phyloP scores from a whole-genome alignment of 1,284 basidiomycete species.

The Malassezia japonica region DNA sequence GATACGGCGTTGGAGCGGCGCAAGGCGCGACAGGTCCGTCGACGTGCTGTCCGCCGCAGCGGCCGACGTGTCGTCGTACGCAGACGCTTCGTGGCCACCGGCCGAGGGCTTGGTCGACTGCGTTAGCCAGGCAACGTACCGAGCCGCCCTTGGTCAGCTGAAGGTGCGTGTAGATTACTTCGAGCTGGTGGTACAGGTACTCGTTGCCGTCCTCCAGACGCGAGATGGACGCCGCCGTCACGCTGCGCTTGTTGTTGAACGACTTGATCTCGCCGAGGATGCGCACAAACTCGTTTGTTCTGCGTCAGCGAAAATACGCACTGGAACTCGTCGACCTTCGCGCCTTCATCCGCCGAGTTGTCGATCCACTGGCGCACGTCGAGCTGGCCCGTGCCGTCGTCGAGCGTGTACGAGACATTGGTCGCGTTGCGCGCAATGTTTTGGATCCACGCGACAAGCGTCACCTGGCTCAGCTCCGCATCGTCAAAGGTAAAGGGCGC shows the following conservation, averaged over 20 bases:
- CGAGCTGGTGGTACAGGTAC: slow-evolving; percentile 66
- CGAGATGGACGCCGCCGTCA: slow-evolving; percentile 52
- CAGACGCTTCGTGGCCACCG: background rate
- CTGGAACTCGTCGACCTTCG: slow-evolving; percentile 31
- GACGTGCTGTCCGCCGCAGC: slow-evolving; percentile 18
- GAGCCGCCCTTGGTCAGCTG: slow-evolving; percentile 23
- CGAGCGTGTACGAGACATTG: slow-evolving; percentile 68
- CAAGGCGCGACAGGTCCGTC: slow-evolving; percentile 22
- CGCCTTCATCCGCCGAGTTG: slow-evolving; percentile 54
- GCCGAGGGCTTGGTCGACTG: slow-evolving; percentile 18
- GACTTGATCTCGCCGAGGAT: slow-evolving; percentile 80
- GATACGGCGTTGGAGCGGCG: slow-evolving; percentile 23
- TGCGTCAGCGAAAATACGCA: slow-evolving; percentile 45
- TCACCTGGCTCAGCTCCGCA: slow-evolving; percentile 64
- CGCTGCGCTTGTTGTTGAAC: slow-evolving; percentile 69
- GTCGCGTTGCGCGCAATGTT: slow-evolving; percentile 65
- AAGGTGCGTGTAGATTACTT: slow-evolving; percentile 52
- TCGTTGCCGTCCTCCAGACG: slow-evolving; percentile 66
- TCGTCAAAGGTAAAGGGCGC: slow-evolving; percentile 78
- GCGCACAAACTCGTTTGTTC: slow-evolving; percentile 70
- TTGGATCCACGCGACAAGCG: slow-evolving; percentile 70
- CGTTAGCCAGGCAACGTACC: slow-evolving; percentile 4
- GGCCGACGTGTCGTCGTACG: slow-evolving; percentile 23
- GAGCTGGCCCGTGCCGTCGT: slow-evolving; percentile 80
- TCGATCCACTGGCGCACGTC: slow-evolving; percentile 85